A percentile compares a stretch with the other conserved stretches of the same genome.
Evolutionary conservation across 2,329 filamentous ascomycete species (phyloP).

Genomic region (Onygenales sp.): DNA sequence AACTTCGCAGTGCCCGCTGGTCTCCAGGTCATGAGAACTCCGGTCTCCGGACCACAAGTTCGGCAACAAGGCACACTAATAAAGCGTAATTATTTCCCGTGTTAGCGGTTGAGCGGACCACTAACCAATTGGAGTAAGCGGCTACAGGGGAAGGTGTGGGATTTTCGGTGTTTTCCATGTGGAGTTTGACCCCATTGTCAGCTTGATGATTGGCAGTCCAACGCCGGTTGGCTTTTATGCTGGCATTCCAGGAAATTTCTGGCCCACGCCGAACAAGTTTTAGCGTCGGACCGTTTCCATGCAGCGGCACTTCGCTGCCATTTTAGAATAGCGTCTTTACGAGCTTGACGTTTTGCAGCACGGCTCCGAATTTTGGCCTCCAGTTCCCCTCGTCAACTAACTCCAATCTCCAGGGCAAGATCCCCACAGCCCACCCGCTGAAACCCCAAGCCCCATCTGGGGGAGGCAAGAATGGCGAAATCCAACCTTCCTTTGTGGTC

Average conservation of each 20-base stretch:
- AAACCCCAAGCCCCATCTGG: conserved; percentile 14
- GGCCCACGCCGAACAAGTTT: not conserved
- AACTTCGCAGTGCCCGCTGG: too few relatives aligned
- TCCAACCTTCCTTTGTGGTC: conserved; percentile 1
- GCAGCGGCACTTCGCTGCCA: not conserved
- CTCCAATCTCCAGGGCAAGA: not conserved
- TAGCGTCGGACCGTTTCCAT: not conserved
- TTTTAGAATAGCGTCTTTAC: not conserved
- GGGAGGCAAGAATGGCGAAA: conserved; percentile 17
- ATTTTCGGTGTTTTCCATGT: not conserved
- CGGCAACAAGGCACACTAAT: not conserved
- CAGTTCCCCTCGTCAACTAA: not conserved
- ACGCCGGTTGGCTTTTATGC: not conserved
- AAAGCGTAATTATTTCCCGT: not conserved
- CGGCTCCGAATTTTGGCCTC: not conserved
- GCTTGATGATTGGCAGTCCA: not conserved
- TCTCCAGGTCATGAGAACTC: not conserved
- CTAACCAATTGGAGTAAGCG: not conserved
- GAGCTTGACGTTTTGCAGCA: not conserved
- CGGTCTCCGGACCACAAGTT: not conserved
- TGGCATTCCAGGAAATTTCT: conserved; percentile 1
- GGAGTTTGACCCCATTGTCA: not conserved
- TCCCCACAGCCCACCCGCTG: not conserved
- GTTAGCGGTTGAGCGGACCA: not conserved
- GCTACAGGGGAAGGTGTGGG: not conserved